Evolutionary conservation across 352 stramenopile species (phyloP).

Genomic region (Phytophthora boehmeriae): DNA sequence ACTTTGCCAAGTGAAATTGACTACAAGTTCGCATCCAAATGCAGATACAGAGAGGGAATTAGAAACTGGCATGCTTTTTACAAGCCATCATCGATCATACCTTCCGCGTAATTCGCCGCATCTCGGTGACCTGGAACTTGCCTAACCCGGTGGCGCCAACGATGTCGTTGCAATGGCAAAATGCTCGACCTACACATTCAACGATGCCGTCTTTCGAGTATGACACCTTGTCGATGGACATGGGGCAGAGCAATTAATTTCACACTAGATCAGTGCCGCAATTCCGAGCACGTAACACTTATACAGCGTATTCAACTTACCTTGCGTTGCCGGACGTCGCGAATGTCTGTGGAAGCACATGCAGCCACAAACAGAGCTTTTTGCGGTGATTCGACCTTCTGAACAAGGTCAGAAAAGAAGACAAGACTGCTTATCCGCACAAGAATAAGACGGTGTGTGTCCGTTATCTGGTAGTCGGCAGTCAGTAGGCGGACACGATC

Average conservation of each 20-base stretch:
- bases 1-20: conserved; percentile 64
- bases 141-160: conserved; percentile 10
- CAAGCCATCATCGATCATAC: conserved; percentile 21
- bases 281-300: too few relatives aligned
- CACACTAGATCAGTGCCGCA: too few relatives aligned
- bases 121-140: conserved; percentile 32
- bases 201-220: conserved; percentile 17
- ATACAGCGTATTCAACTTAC: conserved; percentile 14
- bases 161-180: conserved; percentile 52
- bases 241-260: neutral
- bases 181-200: conserved; percentile 46
- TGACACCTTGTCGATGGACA: conserved; percentile 10
- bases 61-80: too few relatives aligned
- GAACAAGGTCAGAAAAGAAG: conserved; percentile 57
- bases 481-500: conserved; percentile 56
- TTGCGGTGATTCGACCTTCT: conserved; percentile 17
- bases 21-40: conserved; percentile 20
- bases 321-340: conserved; percentile 6
- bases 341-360: neutral
- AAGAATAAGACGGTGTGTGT: conserved; percentile 56
- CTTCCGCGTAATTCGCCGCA: conserved; percentile 67
- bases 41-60: too few relatives aligned
- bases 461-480: conserved; percentile 65
- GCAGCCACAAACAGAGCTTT: neutral
- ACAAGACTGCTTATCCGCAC: conserved; percentile 61